Evolutionary conservation across 495 filamentous ascomycete genomes (phyloP), one percentile per base, ranked within the genome.

Genomic region (Penicillium alfredii): DNA sequence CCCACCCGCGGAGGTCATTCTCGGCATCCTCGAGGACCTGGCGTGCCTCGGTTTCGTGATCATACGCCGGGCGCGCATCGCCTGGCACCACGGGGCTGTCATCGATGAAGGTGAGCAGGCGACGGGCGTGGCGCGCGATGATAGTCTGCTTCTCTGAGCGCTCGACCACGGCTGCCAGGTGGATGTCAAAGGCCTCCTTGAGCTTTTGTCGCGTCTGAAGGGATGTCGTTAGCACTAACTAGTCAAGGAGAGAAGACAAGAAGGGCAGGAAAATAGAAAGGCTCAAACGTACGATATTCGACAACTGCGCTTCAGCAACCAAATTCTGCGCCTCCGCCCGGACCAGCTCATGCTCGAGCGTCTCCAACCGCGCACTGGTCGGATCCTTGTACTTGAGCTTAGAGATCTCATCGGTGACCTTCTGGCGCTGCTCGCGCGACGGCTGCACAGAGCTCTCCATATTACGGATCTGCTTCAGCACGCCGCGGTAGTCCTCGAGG

Each of bases 71-170:
- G 24, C 80, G 77, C 2, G 72, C 50, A 55, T 96, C 86, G 21
- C 92, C 92, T 2, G 92, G 92, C 2, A 94, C 82, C 11, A 95
- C 77, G 3, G 92, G 84, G 0, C 80, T 81, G 59, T 95, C 90
- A 54, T 98, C 92, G n/a, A 98, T 73, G 32, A 88, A 79, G 39
- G 86, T 79, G 12, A 98, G 66, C 29, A 98, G 72, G 18, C 87
- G 78, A 21, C 86, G 81, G 9, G 86, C 88, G 51, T 98, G 88
- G 28, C 80, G 80, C 19, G 93, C 93, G 13, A 98, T 77, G 38
- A 98, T 82, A 43, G 84, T 82, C 61, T 96, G 90, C 69, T 97
- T 97, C 64, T 97, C 92, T 8, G 87, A 87, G 27, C 90, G 84
- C 66, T 97, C 92, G 48, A 97, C 88, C 8, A 85, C 81, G 21